Base-by-base conservation (phyloP, 2,329 filamentous ascomycete genomes). In the Monosporascus cannonballus region DNA sequence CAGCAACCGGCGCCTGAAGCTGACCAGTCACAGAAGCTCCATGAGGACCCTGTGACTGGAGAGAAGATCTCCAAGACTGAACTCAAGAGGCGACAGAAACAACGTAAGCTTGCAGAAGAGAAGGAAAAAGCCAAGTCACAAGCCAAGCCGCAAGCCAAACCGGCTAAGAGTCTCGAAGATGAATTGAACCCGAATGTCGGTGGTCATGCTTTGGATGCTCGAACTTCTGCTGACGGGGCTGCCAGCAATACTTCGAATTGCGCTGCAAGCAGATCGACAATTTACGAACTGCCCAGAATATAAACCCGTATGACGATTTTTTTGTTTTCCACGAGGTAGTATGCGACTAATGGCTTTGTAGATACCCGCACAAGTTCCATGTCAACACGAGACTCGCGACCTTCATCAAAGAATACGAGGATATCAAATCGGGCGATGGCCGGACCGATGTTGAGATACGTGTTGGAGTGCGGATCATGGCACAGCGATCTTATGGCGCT, bases 1-100 rank as follows among this genome's bases (percentile, higher is more conserved):
- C 30, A 34, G 30, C 9, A 34, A 34, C 30, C 30, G 30, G 30
- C 4, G 11, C 4, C 30, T 34, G 30, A 34, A 34, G 30, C 30
- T 34, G 30, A 34, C 30, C 11, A 34, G 9, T 34, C 30, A 34
- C 30, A 34, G 66, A 90, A 93, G 75, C 80, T 96, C 62, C 81
- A 92, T 71, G 82, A 94, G 49, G 94, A 99, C 71, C 90, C 95
- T 67, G 90, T 92, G 59, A 97, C 94, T 15, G 94, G 94, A 65
- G 94, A 99, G 76, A 85, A 74, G 71, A 70, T 87, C 56, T 92
- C 88, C 76, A 92, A 92, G 84, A 83, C 85, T 17, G 87, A 92
- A 75, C 78, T 97, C 71, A 99, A 99, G 90, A 93, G 90, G 78
- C 86, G 93, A 66, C 84, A 92, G 77, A 99, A 99, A 89, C 81